Percentiles rank a stretch among this genome's conserved stretches.
phyloP scores from a whole-genome alignment of 768 basidiomycete genomes.

The Amanita jacksonii region DNA sequence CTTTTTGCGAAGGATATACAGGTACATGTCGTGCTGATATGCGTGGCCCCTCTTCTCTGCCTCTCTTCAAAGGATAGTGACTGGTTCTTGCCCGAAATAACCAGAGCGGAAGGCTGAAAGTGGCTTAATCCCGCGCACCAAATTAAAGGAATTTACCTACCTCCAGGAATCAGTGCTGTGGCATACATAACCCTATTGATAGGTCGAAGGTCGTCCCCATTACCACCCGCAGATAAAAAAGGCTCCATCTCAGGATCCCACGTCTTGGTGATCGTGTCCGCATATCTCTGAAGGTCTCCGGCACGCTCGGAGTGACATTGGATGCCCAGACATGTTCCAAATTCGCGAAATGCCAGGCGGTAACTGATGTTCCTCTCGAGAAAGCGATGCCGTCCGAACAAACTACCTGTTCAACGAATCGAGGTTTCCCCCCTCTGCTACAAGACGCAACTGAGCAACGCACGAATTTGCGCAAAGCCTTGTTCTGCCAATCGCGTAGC shows the following conservation, averaged over 20 bases:
- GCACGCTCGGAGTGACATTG: not conserved
- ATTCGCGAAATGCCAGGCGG: constrained; percentile 3
- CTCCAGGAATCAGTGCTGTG: constrained; percentile 2
- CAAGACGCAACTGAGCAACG: no score
- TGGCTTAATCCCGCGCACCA: not conserved
- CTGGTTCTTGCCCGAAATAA: not conserved
- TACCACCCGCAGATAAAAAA: not conserved
- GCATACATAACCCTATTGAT: constrained; percentile 6
- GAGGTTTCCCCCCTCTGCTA: not conserved
- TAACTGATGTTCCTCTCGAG: not conserved
- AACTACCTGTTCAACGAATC: not conserved
- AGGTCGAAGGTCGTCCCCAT: not conserved
- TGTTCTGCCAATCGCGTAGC: not conserved
- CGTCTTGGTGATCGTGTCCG: not conserved
- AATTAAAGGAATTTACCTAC: not conserved
- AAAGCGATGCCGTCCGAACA: not conserved
- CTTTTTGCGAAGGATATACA: no score
- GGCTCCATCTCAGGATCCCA: not conserved
- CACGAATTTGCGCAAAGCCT: constrained; percentile 1
- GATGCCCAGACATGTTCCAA: constrained; percentile 2
- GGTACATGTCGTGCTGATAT: no score
- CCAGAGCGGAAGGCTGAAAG: not conserved
- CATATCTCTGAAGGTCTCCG: not conserved
- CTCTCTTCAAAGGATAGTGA: not conserved
- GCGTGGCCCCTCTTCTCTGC: no score